Evolutionary conservation across 176 grass and related monocot species (phyloP), one percentile per base, ranked within the genome.

Genomic region (Guadua angustifolia): DNA sequence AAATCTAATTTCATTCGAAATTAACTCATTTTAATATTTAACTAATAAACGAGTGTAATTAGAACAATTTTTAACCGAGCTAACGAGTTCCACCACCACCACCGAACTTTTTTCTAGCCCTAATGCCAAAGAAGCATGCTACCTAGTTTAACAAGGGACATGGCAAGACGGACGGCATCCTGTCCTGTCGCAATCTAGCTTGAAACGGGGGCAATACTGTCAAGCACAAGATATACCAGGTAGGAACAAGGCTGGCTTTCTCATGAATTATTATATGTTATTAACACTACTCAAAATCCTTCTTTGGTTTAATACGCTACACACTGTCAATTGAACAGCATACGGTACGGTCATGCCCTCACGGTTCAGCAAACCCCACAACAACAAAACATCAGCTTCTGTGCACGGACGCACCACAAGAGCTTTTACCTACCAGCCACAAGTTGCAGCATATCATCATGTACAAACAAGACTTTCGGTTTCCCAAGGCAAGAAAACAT

Each of bases 401-500:
- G 62, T 65, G 59, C 82, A 26, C 24, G 6, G 6, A 40, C 6
- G 59, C 59, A 75, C 33, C 71, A 84, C 14, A n/a, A 49, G 32
- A 75, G 33, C 71, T n/a, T n/a, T n/a, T n/a, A n/a, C n/a, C n/a
- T 53, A 66, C 71, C 71, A 55, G 47, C 71, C 3, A 33, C 43
- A 52, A 52, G 60, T 29, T 66, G 65, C 61, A 77, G 65, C 61
- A 68, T 53, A 77, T 33, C 24, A 29, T 29, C 83, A 85, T 85
- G 47, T 85, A 77, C 83, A 85, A 66, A 1, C 12, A 11, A 68
- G 46, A 58, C 46, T 57, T 33, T 42, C 33, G 39, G 18, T n/a
- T 55, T 66, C 26, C 18, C 61, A 66, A 75, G 71, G 35, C 82
- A 75, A 83, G 46, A 84, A 75, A 57, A 67, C 58, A 84, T 75